These are phyloP conservation scores for Perkinsus chesapeaki DNA, from an alignment of 169 alveolate species.

Conservation along the genomic window DNA sequence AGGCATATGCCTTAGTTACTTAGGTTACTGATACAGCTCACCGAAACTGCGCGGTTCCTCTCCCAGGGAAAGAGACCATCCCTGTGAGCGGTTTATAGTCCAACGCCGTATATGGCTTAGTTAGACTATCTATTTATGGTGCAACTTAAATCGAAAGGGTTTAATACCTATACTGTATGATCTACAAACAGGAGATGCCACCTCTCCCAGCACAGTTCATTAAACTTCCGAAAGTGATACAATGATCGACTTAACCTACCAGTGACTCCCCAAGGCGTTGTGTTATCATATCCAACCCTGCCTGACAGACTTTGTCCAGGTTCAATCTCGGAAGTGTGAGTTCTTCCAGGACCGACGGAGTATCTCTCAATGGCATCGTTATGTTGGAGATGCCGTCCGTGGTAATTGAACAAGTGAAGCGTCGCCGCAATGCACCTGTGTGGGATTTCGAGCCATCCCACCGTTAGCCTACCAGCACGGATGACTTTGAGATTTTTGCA, in stretches of 20 bases:
- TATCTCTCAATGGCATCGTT: not conserved
- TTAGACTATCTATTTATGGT: too few relatives aligned
- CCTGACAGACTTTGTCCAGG: not conserved
- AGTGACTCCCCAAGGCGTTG: not conserved
- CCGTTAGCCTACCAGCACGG: not conserved
- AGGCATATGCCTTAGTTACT: too few relatives aligned
- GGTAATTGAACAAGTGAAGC: not conserved
- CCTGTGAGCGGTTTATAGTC: too few relatives aligned
- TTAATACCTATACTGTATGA: too few relatives aligned
- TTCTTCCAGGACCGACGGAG: not conserved
- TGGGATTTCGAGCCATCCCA: not conserved
- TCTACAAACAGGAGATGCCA: not conserved
- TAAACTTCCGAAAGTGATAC: too few relatives aligned
- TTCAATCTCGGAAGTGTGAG: not conserved
- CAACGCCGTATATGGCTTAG: too few relatives aligned
- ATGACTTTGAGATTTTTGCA: not conserved
- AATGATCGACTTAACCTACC: too few relatives aligned
- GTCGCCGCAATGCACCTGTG: not conserved
- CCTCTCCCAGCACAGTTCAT: too few relatives aligned
- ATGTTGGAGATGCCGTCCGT: not conserved
- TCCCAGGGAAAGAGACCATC: too few relatives aligned
- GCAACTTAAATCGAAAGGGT: too few relatives aligned
- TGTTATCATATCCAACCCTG: not conserved
- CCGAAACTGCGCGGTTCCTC: too few relatives aligned
- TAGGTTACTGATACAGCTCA: too few relatives aligned